phyloP scores from a whole-genome alignment of 2,329 filamentous ascomycete species.

The Purpureocillium takamizusanense region DNA sequence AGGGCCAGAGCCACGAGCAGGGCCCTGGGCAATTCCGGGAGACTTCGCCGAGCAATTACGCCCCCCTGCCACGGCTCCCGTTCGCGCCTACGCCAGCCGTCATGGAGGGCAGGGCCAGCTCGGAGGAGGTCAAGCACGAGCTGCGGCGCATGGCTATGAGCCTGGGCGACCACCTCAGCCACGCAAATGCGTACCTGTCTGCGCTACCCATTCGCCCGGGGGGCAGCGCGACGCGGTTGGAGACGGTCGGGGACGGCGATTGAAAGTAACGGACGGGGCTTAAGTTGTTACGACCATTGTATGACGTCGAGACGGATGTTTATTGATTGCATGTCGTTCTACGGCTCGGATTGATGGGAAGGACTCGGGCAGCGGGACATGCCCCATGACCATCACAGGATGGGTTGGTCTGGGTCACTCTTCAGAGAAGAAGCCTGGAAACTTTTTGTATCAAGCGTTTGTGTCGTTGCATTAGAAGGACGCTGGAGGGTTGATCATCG shows the following conservation, averaged over 20 bases:
- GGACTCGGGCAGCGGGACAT: no score
- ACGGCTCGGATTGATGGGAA: background rate
- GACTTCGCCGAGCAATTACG: constrained; percentile 9
- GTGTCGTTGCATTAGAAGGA: no score
- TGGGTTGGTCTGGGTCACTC: no score
- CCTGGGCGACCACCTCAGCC: constrained; percentile 36
- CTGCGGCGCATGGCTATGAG: constrained; percentile 41
- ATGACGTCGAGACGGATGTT: background rate
- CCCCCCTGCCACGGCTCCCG: constrained; percentile 26
- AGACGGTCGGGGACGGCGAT: constrained; percentile 2
- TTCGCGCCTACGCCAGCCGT: constrained; percentile 39
- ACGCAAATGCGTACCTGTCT: constrained; percentile 35
- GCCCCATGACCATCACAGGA: no score
- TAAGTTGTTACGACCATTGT: background rate
- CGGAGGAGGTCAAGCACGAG: constrained; percentile 41
- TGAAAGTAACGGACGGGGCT: no score
- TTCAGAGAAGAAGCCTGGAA: no score
- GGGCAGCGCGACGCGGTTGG: constrained; percentile 19
- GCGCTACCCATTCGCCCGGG: constrained; percentile 27
- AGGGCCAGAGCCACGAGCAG: constrained; percentile 2
- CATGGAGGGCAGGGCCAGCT: constrained; percentile 44
- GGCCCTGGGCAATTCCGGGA: constrained; percentile 6
- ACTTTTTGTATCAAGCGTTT: no score
- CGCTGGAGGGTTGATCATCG: no score
- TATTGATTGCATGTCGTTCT: background rate